phyloP scores from a whole-genome alignment of 208 protist species.

The Leishmania amazonensis region DNA sequence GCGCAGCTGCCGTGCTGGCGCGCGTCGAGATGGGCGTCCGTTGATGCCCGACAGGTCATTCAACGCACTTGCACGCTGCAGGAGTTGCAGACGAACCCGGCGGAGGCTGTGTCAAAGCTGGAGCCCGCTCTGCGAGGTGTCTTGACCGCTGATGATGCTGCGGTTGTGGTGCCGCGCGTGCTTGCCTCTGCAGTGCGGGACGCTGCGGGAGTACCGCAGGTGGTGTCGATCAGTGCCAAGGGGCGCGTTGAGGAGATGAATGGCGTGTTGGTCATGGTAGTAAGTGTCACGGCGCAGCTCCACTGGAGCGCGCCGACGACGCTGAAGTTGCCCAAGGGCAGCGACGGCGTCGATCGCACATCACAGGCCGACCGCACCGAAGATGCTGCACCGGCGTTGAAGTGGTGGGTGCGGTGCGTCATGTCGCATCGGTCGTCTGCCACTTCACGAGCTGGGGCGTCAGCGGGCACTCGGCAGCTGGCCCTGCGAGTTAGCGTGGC shows the following conservation, averaged over 20 bases:
- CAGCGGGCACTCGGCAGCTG: conserved; percentile 22
- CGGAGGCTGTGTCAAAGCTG: conserved; percentile 13
- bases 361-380: not conserved
- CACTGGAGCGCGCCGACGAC: conserved; percentile 24
- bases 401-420: conserved; percentile 38
- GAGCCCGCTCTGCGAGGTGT: conserved; percentile 7
- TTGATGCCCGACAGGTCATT: conserved; percentile 5
- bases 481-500: conserved; percentile 30
- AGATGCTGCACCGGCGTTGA: not conserved
- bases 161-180: conserved; percentile 6
- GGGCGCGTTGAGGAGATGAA: conserved; percentile 45
- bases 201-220: conserved; percentile 34
- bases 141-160: not conserved
- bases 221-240: conserved; percentile 36
- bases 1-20: conserved; percentile 59
- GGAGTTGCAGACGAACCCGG: conserved; percentile 22
- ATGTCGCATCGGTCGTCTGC: conserved; percentile 10
- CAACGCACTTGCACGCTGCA: conserved; percentile 14
- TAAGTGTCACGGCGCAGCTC: conserved; percentile 47
- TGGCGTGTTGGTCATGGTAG: conserved; percentile 40
- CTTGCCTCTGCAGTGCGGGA: conserved; percentile 32
- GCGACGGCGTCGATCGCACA: conserved; percentile 9
- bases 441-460: not conserved
- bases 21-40: not conserved
- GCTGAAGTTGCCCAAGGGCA: conserved; percentile 12